Conservation (phyloP, 768 basidiomycete species). For the Amanita fuliginea region DNA sequence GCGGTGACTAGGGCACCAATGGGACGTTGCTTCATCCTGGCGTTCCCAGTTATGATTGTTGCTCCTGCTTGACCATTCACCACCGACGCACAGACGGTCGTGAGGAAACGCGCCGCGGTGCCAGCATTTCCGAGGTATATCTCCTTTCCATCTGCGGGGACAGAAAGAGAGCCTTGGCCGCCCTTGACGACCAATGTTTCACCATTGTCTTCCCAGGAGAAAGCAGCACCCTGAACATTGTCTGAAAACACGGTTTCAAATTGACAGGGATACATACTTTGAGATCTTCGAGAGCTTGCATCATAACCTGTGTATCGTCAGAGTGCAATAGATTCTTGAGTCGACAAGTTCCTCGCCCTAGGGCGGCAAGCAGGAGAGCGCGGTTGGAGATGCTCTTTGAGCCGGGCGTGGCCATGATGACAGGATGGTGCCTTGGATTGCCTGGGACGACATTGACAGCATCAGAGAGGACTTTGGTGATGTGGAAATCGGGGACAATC, state of each 20-base stretch:
- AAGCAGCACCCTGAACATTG: constrained; percentile 65
- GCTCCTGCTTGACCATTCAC: constrained; percentile 26
- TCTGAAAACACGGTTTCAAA: not conserved
- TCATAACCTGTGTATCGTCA: constrained; percentile 99
- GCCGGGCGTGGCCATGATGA: constrained; percentile 83
- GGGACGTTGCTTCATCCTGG: constrained; percentile 97
- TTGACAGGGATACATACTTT: constrained; percentile 38
- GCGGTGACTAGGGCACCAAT: constrained; percentile 93
- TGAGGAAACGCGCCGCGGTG: constrained; percentile 94
- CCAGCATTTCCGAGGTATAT: constrained; percentile 96
- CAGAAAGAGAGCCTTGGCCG: constrained; percentile 67
- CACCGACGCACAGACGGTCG: constrained; percentile 90
- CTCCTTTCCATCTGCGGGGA: constrained; percentile 74
- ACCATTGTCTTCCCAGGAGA: constrained; percentile 93
- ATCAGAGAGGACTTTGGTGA: constrained; percentile 72
- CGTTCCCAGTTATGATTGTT: constrained; percentile 92
- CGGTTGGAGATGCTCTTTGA: constrained; percentile 96
- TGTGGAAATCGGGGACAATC: constrained; percentile 69
- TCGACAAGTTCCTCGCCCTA: constrained; percentile 80
- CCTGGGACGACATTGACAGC: constrained; percentile 69
- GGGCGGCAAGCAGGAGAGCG: constrained; percentile 85
- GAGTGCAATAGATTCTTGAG: constrained; percentile 89
- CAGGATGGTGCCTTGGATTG: constrained; percentile 45
- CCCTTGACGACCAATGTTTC: constrained; percentile 91
- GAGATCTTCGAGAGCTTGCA: constrained; percentile 82